Evolutionary conservation across 1,139 yeast species (phyloP).

Genomic region (Pichiaceae sp.): DNA sequence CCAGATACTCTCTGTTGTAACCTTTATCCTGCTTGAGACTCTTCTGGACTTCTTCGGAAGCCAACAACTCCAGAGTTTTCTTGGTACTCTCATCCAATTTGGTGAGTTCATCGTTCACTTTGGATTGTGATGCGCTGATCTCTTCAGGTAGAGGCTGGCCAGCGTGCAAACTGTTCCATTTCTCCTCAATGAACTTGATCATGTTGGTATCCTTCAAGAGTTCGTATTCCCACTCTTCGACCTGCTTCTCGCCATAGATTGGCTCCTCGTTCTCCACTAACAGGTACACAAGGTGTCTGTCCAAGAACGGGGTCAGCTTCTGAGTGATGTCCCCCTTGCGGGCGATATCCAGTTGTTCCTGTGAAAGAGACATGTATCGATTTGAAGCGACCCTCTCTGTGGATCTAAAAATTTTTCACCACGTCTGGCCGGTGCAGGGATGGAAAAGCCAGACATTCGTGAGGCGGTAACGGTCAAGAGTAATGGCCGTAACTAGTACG

Average conservation of each 20-base stretch:
- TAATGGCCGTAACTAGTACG: no score
- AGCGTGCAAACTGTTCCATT: conserved; percentile 33
- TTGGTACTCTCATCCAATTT: conserved; percentile 35
- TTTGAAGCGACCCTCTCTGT: neutral
- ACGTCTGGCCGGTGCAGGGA: neutral
- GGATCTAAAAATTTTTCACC: neutral
- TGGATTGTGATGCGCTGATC: conserved; percentile 29
- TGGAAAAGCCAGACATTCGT: no score
- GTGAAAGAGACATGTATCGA: conserved; percentile 13
- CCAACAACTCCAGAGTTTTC: conserved; percentile 36
- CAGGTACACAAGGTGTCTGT: conserved; percentile 49
- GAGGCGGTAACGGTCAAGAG: no score
- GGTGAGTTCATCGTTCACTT: conserved; percentile 30
- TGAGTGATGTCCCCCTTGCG: conserved; percentile 42
- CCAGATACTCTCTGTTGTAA: conserved; percentile 38
- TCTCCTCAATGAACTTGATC: conserved; percentile 38
- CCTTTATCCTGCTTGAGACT: conserved; percentile 44
- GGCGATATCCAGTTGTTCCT: conserved; percentile 27
- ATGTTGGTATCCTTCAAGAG: conserved; percentile 47
- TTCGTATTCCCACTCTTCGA: conserved; percentile 39
- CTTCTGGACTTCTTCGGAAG: conserved; percentile 41
- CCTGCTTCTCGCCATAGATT: conserved; percentile 34
- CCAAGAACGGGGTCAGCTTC: conserved; percentile 45
- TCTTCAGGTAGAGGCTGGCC: conserved; percentile 32
- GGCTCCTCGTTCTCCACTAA: conserved; percentile 40